Base-by-base conservation (phyloP, 306 rosid species). In the Casuarina cunninghamiana region DNA sequence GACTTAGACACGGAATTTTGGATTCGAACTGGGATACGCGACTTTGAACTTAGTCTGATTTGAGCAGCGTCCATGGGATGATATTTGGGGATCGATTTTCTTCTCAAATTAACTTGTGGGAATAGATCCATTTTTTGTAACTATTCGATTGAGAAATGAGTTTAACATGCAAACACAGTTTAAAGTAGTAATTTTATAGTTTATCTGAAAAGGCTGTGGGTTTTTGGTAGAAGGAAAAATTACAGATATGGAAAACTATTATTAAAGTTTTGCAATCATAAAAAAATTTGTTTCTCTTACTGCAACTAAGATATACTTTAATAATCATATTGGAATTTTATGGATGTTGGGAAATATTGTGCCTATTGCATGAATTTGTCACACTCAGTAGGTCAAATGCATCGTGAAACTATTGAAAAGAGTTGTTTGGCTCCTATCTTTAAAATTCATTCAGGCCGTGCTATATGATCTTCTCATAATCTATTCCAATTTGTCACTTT, bases 401-500 rank as follows among this genome's bases (percentile, higher is more conserved):
- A 10, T 75, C 3, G 21, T 38, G 43, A 17, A 41, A 17, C n/a
- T 61, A 11, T 37, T 9, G 65, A 58, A 4, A 10, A 58, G 39
- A 39, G 65, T 7, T 58, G 65, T 58, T 21, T 26, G 26, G 39
- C 37, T 58, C 65, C 16, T 58, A 58, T 9, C 5, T 9, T 58
- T 21, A 19, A 57, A 26, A 66, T 17, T 5, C 5, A 8, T 66
- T 15, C 13, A 41, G 42, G 49, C 12, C 50, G 2, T 12, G 2
- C 19, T 19, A 67, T 17, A 67, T 67, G 50, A 67, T 67, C 37
- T 9, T 67, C 71, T 67, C 71, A 67, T 50, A 26, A 67, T 42
- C 46, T 68, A 44, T 80, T 32, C 46, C 51, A 5, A 75, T n/a
- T 19, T 70, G 82, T 75, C n/a, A 10, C 76, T 69, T 73, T 79